A percentile compares a stretch with the other conserved stretches of the same genome.
Evolutionary conservation across 208 protist species (phyloP).

Genomic region (Acanthamoeba castellanii): DNA sequence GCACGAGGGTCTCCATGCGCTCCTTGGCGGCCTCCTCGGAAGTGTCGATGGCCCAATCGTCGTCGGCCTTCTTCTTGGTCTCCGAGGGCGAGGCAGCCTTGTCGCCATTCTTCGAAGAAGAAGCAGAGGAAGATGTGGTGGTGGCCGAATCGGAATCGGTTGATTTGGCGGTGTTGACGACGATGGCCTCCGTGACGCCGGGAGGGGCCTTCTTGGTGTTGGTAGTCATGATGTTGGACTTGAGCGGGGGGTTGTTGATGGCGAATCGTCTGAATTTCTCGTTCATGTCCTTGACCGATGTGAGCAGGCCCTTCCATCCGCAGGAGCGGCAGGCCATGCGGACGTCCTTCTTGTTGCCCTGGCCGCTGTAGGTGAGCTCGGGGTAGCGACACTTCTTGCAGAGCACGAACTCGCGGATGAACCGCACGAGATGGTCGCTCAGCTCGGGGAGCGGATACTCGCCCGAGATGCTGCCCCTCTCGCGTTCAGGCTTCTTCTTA

Average conservation of each 20-base stretch:
- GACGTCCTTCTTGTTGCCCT: slow-evolving; percentile 61
- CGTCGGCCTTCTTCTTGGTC: slow-evolving; percentile 61
- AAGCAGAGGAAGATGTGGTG: neutral
- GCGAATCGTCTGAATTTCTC: slow-evolving; percentile 67
- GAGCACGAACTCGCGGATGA: slow-evolving; percentile 47
- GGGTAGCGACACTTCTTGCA: slow-evolving; percentile 74
- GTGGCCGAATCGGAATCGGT: neutral
- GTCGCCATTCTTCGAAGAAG: slow-evolving; percentile 21
- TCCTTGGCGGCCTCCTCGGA: slow-evolving; percentile 67
- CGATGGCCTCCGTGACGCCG: slow-evolving; percentile 18
- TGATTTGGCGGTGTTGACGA: neutral
- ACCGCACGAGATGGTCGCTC: slow-evolving; percentile 42
- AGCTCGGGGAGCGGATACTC: slow-evolving; percentile 57
- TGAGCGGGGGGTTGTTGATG: slow-evolving; percentile 68
- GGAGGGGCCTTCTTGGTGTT: slow-evolving; percentile 38
- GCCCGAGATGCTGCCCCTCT: slow-evolving; percentile 62
- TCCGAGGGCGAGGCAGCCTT: neutral
- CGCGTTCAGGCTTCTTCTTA: slow-evolving; percentile 63
- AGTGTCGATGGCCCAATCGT: slow-evolving; percentile 71
- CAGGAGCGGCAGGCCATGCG: slow-evolving; percentile 68
- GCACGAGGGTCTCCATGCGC: slow-evolving; percentile 70
- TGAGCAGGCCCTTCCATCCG: slow-evolving; percentile 54
- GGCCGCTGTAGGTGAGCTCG: slow-evolving; percentile 55
- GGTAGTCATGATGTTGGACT: slow-evolving; percentile 57
- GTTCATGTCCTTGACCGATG: slow-evolving; percentile 61